phyloP scores from a whole-genome alignment of 2,329 filamentous ascomycete species.

The Mariannaea elegans region DNA sequence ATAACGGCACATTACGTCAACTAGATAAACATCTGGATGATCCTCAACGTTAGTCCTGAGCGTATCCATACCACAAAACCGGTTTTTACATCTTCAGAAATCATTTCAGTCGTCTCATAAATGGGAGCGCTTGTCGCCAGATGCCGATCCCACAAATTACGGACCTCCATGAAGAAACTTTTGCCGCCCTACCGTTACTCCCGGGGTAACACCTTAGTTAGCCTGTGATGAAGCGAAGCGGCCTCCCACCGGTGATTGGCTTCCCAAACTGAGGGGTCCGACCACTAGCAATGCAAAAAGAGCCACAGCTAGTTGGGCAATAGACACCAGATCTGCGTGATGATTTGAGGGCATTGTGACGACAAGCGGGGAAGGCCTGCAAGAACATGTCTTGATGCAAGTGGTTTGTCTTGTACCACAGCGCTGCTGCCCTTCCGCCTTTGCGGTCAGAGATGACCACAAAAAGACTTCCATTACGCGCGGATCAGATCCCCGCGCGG shows the following conservation, averaged over 20 bases:
- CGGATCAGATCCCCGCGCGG: conserved; percentile 4
- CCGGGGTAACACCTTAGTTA: conserved; percentile 23
- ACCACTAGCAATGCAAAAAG: conserved; percentile 33
- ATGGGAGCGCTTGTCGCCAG: conserved; percentile 27
- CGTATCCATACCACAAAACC: background rate
- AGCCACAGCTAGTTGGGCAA: conserved; percentile 33
- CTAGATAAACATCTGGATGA: background rate
- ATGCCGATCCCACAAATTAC: conserved; percentile 24
- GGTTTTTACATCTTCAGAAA: conserved; percentile 7
- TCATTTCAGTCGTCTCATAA: conserved; percentile 13
- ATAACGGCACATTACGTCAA: background rate
- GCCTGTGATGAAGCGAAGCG: conserved; percentile 32
- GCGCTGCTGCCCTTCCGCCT: conserved; percentile 29
- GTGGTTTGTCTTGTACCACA: conserved; percentile 29
- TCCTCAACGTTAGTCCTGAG: background rate
- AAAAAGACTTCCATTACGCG: conserved; percentile 1
- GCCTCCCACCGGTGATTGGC: conserved; percentile 29
- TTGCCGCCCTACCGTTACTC: conserved; percentile 29
- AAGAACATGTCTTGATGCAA: conserved; percentile 31
- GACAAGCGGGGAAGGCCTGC: conserved; percentile 24
- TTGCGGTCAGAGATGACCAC: background rate
- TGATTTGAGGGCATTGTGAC: conserved; percentile 30
- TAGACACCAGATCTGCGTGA: conserved; percentile 24
- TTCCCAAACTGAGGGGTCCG: conserved; percentile 20
- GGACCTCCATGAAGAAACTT: conserved; percentile 12